A percentile compares a stretch with the other conserved stretches of the same genome.
phyloP scores from a whole-genome alignment of 2,329 filamentous ascomycete genomes.

The Aaosphaeria pasadenensis region DNA sequence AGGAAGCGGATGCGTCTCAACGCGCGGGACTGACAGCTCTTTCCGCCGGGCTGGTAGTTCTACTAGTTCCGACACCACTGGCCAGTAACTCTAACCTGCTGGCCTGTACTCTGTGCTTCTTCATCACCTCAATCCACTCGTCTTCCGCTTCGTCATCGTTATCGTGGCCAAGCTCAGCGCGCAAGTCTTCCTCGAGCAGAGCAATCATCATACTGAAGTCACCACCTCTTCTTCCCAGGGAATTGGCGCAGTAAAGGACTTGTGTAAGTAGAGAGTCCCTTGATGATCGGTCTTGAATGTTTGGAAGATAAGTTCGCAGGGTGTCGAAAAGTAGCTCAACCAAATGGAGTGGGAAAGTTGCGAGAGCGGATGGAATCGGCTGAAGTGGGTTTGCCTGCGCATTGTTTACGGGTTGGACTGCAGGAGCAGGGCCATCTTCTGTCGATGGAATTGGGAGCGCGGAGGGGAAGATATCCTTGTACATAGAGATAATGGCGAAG shows the following conservation, averaged over 20 bases:
- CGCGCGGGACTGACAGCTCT: slow-evolving; percentile 8
- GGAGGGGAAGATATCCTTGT: slow-evolving; percentile 79
- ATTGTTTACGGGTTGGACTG: slow-evolving; percentile 16
- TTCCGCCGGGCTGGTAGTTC: slow-evolving; percentile 15
- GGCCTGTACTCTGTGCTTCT: slow-evolving; percentile 80
- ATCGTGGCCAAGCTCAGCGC: slow-evolving; percentile 39
- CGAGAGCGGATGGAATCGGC: slow-evolving; percentile 70
- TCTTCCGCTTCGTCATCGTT: slow-evolving; percentile 41
- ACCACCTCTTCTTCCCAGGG: slow-evolving; percentile 81
- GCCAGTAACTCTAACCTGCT: slow-evolving; percentile 65
- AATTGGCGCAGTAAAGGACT: slow-evolving; percentile 88
- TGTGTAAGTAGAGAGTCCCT: slow-evolving; percentile 88
- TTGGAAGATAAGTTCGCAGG: slow-evolving; percentile 72
- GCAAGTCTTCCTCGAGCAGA: slow-evolving; percentile 48
- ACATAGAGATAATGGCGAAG: slow-evolving; percentile 93
- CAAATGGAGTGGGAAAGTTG: slow-evolving; percentile 81
- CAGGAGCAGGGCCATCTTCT: slow-evolving; percentile 18
- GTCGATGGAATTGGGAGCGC: slow-evolving; percentile 43
- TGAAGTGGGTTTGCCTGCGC: slow-evolving; percentile 36
- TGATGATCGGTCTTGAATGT: slow-evolving; percentile 73
- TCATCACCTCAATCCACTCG: slow-evolving; percentile 87
- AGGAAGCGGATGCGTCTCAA: background rate
- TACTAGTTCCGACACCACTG: slow-evolving; percentile 39
- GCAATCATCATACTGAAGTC: slow-evolving; percentile 91
- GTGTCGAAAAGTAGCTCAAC: slow-evolving; percentile 78